Evolutionary conservation across 2,329 filamentous ascomycete species (phyloP), one percentile per base, ranked within the genome.

Genomic region (Rhynchosporium agropyri): DNA sequence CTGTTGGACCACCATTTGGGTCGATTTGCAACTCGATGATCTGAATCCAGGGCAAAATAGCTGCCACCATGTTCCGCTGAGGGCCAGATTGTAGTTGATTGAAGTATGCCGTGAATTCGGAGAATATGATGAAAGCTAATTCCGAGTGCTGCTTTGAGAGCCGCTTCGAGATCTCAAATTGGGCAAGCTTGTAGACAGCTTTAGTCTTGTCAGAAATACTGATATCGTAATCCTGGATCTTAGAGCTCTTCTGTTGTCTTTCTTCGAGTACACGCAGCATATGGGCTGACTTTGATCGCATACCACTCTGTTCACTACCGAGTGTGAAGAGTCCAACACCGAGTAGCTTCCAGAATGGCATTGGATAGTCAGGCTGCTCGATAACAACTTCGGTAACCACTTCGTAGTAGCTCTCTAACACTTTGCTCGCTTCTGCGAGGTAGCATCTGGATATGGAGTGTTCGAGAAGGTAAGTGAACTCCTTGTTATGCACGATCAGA

Each of bases 131-230:
- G 72, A 98, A 97, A 0, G 94, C 93, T 46, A 97, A 79, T 68
- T 97, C 92, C 0, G 90, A 85, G 74, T 99, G 91, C 67, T 96
- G 91, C 71, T 91, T 91, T 1, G 93, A 90, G 45, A 99, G 83
- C 26, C 93, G 84, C 71, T 94, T 92, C 0, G 95, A 98, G 28
- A 96, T 96, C 74, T 98, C 94, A 68, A 97, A 98, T 73, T 99
- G 95, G 0, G 96, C 95, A 50, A 96, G 82, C 77, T 99, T 99
- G 78, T 98, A 99, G 2, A 99, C 94, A 0, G 94, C 93, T 68
- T 96, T 96, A 0, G 96, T 99, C 77, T 97, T 98, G 77, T 99
- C 96, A 0, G 94, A 96, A 63, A 99, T 95, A 74, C 93, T 97
- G 71, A 99, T 98, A 72, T 99, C 95, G 63, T 97, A 96, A 74